A percentile compares a stretch with the other conserved stretches of the same genome.
Conservation (phyloP, 2,329 filamentous ascomycete species). For the Sarocladium kiliense region DNA sequence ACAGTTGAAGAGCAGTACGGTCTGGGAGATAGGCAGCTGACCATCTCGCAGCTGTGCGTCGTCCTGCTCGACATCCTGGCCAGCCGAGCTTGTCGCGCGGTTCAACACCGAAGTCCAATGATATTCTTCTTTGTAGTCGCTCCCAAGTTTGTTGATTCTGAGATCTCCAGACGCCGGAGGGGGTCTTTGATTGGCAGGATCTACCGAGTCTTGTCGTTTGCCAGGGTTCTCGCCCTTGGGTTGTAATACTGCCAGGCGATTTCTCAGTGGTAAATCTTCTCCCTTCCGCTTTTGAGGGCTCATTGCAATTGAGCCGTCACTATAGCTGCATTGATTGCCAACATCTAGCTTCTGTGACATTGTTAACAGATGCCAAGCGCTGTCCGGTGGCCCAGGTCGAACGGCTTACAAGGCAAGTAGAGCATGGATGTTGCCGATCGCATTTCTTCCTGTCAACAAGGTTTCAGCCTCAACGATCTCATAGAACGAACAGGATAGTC, state of each 20-base stretch:
- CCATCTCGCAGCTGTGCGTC: background rate
- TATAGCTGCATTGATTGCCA: background rate
- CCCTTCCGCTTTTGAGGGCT: background rate
- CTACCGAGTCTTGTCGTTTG: background rate
- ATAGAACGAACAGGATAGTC: background rate
- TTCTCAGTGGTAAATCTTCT: background rate
- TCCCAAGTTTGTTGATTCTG: background rate
- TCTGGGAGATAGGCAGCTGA: conserved; percentile 4
- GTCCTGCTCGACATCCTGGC: background rate
- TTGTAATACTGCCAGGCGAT: background rate
- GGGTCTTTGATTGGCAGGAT: too few species aligned
- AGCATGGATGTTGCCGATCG: background rate
- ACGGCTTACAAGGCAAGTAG: background rate
- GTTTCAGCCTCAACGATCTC: background rate
- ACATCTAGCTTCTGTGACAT: background rate
- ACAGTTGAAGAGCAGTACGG: background rate
- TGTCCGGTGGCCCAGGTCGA: too few species aligned
- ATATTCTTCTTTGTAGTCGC: background rate
- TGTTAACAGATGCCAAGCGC: background rate
- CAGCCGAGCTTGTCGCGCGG: background rate
- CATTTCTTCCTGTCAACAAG: background rate
- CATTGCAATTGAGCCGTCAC: background rate
- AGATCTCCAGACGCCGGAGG: background rate
- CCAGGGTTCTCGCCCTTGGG: background rate
- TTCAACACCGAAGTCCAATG: conserved; percentile 1